These are phyloP conservation scores for Eremomyces bilateralis DNA, from an alignment of 495 filamentous ascomycete species.

Conservation along the genomic window DNA sequence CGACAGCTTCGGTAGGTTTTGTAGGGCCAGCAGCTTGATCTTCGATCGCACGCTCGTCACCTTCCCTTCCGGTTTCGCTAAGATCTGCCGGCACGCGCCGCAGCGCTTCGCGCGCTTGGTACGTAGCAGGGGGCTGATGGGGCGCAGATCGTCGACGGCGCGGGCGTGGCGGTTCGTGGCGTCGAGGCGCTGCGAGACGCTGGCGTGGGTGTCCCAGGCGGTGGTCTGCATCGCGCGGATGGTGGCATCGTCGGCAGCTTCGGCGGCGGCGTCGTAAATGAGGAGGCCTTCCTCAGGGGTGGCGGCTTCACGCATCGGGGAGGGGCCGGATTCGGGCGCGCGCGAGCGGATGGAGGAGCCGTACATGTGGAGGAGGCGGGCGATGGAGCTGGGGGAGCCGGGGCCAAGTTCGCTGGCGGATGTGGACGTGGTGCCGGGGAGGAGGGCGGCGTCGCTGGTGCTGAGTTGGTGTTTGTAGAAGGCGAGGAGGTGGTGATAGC, in stretches of 20 bases:
- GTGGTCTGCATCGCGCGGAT: no score
- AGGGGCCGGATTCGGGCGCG: conserved; percentile 27
- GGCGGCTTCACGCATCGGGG: conserved; percentile 22
- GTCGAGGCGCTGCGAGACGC: conserved; percentile 28
- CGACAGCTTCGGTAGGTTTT: conserved; percentile 64
- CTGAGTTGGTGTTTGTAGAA: conserved; percentile 37
- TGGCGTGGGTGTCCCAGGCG: conserved; percentile 36
- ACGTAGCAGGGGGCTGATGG: conserved; percentile 56
- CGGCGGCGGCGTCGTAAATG: no score
- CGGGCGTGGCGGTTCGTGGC: conserved; percentile 23
- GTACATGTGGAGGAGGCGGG: conserved; percentile 82
- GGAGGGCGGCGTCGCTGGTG: conserved; percentile 23
- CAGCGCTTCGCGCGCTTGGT: conserved; percentile 91
- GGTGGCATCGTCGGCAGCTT: no score
- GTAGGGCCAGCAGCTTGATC: conserved; percentile 70
- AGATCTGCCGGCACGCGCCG: conserved; percentile 77
- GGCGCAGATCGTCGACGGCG: conserved; percentile 48
- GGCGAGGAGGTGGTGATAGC: conserved; percentile 15
- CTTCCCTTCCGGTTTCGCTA: conserved; percentile 85
- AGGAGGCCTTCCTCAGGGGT: conserved; percentile 54
- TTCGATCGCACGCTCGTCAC: conserved; percentile 66
- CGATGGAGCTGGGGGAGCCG: conserved; percentile 54
- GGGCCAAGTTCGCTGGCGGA: conserved; percentile 44
- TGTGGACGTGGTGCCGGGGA: conserved; percentile 23
- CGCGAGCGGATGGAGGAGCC: conserved; percentile 39